Evolutionary conservation across 192 early-diverging fungal species (phyloP), one percentile per base, ranked within the genome.

Genomic region (Backusella australiensis): DNA sequence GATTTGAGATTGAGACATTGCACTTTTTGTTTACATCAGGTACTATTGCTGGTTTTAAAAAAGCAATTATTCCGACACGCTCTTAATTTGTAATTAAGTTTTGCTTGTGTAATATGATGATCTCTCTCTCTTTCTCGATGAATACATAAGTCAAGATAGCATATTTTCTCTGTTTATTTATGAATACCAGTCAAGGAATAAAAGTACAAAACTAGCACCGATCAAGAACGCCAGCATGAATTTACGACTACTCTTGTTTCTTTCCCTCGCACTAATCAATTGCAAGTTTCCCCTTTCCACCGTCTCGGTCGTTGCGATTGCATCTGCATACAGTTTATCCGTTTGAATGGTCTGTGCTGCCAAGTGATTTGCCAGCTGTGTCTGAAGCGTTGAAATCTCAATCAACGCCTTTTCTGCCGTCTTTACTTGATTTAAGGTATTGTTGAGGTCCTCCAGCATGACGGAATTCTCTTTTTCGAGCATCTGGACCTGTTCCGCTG

Each of bases 171-270:
- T 71, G 5, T 46, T 42, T 38, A 32, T 42, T 69, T 70, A 76
- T 23, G 78, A 79, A 56, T 90, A 94, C 93, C 93, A 94, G 72
- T 94, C 93, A 73, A 94, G 80, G 75, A 94, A 94, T 39, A 94
- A 72, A 26, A 94, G 75, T 23, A 94, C 90, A 69, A 92, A 77
- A 67, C 92, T 93, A 6, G 92, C 89, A 66, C 89, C 83, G 23
- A 94, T 86, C 38, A 94, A 78, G 80, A 94, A 89, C 36, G 87
- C 79, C 9, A 94, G 74, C 36, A 93, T 89, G 89, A 92, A 92
- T 74, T 94, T 94, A 74, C 93, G 88, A 3, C 92, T 88, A 29
- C 85, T 84, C 9, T 81, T 81, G 71, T 92, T 90, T 70, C 89
- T 81, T 75, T 92, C 87, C 34, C 86, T 86, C 15, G 93, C 91